Evolutionary conservation across 2,329 filamentous ascomycete genomes (phyloP).

Genomic region (Rosellinia necatrix): DNA sequence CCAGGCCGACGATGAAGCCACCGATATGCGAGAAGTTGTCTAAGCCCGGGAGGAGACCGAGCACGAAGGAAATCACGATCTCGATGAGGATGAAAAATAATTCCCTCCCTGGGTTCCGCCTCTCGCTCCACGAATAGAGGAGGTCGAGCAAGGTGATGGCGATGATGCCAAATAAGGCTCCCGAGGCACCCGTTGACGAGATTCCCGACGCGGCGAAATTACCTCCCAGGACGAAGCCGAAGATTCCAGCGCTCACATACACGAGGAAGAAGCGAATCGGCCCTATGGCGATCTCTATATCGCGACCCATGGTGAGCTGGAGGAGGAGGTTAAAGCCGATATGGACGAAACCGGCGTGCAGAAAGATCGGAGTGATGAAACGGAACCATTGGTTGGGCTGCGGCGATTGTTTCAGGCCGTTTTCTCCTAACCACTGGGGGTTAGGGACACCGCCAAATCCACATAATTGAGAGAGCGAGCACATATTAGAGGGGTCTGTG

Average conservation of each 20-base stretch:
- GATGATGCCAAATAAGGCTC: constrained; percentile 87
- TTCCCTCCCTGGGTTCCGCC: constrained; percentile 76
- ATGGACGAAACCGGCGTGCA: constrained; percentile 92
- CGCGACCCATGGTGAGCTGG: constrained; percentile 85
- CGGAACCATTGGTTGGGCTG: constrained; percentile 94
- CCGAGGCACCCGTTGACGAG: constrained; percentile 86
- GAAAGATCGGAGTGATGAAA: constrained; percentile 93
- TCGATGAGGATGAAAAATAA: constrained; percentile 87
- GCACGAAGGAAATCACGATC: constrained; percentile 85
- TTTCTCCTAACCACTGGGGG: constrained; percentile 57
- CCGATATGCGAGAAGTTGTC: constrained; percentile 99
- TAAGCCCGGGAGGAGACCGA: constrained; percentile 87
- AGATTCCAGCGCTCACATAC: constrained; percentile 90
- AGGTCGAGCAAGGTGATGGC: constrained; percentile 87
- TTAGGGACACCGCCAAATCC: constrained; percentile 79
- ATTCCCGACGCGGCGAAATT: constrained; percentile 87
- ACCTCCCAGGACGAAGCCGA: constrained; percentile 91
- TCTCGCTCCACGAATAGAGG: constrained; percentile 88
- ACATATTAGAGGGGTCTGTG: constrained; percentile 56
- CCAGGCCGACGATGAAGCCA: constrained; percentile 90
- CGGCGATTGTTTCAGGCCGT: constrained; percentile 54
- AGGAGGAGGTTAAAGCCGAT: constrained; percentile 95
- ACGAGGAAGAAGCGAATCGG: constrained; percentile 86
- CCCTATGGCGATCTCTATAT: constrained; percentile 92
- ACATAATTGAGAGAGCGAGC: constrained; percentile 79